Base-by-base conservation (phyloP, 441 rosid species). In the Corymbia citriodora region DNA sequence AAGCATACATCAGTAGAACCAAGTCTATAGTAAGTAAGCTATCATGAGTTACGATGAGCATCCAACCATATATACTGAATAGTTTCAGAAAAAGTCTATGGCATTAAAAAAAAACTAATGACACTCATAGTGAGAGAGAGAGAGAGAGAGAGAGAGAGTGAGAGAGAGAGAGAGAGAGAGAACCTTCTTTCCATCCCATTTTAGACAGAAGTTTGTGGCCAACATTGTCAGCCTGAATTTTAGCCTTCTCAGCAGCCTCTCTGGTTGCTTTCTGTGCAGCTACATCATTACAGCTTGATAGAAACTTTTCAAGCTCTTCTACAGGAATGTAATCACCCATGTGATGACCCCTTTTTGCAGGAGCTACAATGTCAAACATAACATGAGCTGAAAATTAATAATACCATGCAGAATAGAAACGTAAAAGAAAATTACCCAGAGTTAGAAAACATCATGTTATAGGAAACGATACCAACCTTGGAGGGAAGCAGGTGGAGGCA, bases 181-280 rank as follows among this genome's bases (percentile, higher is more conserved):
- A 81, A 97, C 99, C 99, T 97, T 97, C 99, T 96, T 93, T 97
- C 99, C 99, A 97, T 50, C 99, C 99, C 99, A 98, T 98, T 94
- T 97, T 97, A n/a, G 99, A 96, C 92, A 97, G 92, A 88, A 98
- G 97, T 87, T 92, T 97, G 92, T 98, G 99, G 83, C 99, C 99
- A 87, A 98, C 99, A 90, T 98, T 97, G 92, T 97, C 98, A 82
- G 99, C 97, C 94, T 98, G 99, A 89, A 98, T 98, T 93, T 92
- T 96, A 33, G 99, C 97, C 93, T 92, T 96, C 88, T 97, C 98
- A 31, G 96, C 95, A 82, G 97, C 92, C 94, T 97, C 99, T 90
- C 79, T 94, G 29, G 97, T 93, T 86, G 96, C 92, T 92, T 95
- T 97, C 88, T 88, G 94, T 59, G 97, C 95, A 91, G 94, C 95